Evolutionary conservation across 768 basidiomycete species (phyloP).

Genomic region (Suillus tomentosus): DNA sequence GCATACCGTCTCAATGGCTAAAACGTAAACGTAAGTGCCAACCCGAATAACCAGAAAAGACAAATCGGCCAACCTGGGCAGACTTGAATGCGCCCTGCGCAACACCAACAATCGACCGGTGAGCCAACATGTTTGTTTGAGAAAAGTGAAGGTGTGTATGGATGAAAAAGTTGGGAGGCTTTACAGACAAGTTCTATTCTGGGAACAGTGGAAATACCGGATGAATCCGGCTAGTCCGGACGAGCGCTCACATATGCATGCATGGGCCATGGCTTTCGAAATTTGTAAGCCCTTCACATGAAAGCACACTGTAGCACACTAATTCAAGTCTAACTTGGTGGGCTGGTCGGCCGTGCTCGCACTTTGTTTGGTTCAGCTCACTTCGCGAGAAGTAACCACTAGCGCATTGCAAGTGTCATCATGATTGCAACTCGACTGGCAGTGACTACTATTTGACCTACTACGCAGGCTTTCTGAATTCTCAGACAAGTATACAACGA

Average conservation of each 20-base stretch:
- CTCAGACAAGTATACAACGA: neutral
- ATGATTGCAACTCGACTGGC: neutral
- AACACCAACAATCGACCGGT: constrained; percentile 56
- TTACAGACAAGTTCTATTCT: constrained; percentile 12
- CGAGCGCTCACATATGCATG: neutral
- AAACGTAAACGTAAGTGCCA: constrained; percentile 19
- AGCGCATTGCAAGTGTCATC: neutral
- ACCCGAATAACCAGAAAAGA: neutral
- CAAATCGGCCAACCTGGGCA: constrained; percentile 45
- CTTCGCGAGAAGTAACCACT: neutral
- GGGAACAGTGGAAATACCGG: neutral
- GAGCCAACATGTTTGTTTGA: constrained; percentile 55
- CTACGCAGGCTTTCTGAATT: neutral
- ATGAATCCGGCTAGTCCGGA: constrained; percentile 8
- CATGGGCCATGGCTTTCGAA: no score
- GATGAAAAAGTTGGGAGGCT: constrained; percentile 17
- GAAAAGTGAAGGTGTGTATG: constrained; percentile 22
- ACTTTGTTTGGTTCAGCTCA: neutral
- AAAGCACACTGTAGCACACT: neutral
- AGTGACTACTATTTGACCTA: neutral
- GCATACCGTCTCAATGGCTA: constrained; percentile 68
- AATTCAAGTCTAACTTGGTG: neutral
- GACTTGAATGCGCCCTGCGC: constrained; percentile 53
- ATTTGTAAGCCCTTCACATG: neutral
- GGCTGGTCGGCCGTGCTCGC: neutral